Base-by-base conservation (phyloP, 345 rosid species). In the Camelina neglecta region DNA sequence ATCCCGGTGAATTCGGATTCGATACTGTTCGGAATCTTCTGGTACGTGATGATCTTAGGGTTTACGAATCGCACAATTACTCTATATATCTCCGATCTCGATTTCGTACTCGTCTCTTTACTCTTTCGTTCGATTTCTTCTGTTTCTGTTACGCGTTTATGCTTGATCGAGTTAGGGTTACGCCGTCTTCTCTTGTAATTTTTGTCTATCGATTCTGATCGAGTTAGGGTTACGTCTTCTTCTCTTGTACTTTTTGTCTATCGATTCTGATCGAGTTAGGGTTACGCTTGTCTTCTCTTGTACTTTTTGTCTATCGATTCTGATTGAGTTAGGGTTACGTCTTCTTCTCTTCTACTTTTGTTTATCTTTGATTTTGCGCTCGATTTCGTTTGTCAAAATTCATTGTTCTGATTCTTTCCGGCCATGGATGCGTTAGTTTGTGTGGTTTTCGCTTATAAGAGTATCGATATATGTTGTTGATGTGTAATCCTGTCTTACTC, bases 1-100 rank as follows among this genome's bases (percentile, higher is more conserved):
- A 69, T 33, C 54, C 54, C 69, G 3, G 13, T 5, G 60, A 67
- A 36, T 11, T 20, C 21, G 60, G 35, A 4, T 18, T 53, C 8
- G 31, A 24, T 62, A 4, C 53, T 41, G 5, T 9, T 49, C 16
- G 39, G 53, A 72, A n/a, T 50, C 42, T 24, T 60, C 20, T 18
- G 76, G 67, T 72, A 62, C 20, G 44, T 53, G 1, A 63, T 23
- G 42, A 24, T 6, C 38, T 29, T 72, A 51, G 69, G 60, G 60
- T 60, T 60, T 58, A 11, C 4, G 31, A 64, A 47, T 48, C 11
- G 8, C 29, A 8, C 39, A 45, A 9, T 26, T 24, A 11, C 29
- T 68, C 51, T 26, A 6, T 41, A 21, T 21, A 21, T 21, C 42
- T 2, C 60, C 24, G 16, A 13, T 23, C 72, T 65, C 41, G 31